Base-by-base conservation (phyloP, 2,329 filamentous ascomycete genomes). In the Cordyceps pruinosa region DNA sequence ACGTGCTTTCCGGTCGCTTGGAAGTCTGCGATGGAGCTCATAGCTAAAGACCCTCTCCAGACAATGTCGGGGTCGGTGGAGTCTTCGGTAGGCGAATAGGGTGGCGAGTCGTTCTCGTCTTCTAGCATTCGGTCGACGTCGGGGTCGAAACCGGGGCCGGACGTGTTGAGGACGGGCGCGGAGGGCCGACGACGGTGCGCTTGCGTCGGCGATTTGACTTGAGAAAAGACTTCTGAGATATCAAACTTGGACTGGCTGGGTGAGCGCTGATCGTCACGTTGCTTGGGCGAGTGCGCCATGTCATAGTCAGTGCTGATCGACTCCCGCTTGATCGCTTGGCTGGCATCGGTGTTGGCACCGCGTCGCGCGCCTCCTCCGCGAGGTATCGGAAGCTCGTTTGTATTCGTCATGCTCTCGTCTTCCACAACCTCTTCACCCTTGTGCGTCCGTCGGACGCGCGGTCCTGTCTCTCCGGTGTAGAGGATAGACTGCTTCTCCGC, bases 341-440 rank as follows among this genome's bases (percentile, higher is more conserved):
- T 47, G 21, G 37, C 19, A 7, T 48, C 52, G 8, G 26, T 12
- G 13, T 23, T 35, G 17, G 44, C 46, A 25, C 57, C 52, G 9
- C 57, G 51, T 39, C 53, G 37, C 26, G 45, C 23, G 60, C 65
- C 59, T 8, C 56, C 49, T 39, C 54, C 54, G 15, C 57, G 54
- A 21, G 58, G 59, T 9, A 65, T 58, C 25, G 72, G 70, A 19
- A 68, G 70, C 35, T 66, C 69, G 13, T 65, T 67, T 8, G 37
- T 59, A 39, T 54, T 57, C 2, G 58, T 50, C 19, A 62, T 59
- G n/a, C 73, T 78, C 34, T 95, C 90, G 46, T 88, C 85, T 60
- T 93, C 91, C 17, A 97, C 81, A 17, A 96, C 72, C 68, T 97
- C 94, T 58, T 97, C 92, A 13, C 94, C 94, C 71, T 97, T 97